These are phyloP conservation scores for Pseudonectria buxi DNA, from an alignment of 2,329 filamentous ascomycete species.

Conservation along the genomic window DNA sequence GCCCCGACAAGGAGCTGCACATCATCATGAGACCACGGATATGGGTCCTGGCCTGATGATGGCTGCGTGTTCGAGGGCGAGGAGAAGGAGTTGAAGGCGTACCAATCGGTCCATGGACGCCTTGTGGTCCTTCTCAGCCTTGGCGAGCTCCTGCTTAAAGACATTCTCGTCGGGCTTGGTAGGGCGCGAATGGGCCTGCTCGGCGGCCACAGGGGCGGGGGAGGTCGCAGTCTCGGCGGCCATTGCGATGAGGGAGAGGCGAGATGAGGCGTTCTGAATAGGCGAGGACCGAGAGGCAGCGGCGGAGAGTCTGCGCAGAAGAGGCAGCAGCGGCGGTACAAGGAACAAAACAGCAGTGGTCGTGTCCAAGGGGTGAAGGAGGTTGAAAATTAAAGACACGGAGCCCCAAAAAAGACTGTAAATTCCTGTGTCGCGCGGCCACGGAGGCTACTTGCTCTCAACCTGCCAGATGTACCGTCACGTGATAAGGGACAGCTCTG, in stretches of 20 bases:
- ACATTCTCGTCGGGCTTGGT: conserved; percentile 80
- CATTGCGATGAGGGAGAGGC: conserved; percentile 31
- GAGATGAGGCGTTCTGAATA: conserved; percentile 20
- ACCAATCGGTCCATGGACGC: conserved; percentile 58
- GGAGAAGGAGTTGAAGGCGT: conserved; percentile 18
- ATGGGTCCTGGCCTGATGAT: conserved; percentile 10
- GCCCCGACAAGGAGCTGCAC: not conserved
- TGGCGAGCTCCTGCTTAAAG: conserved; percentile 72
- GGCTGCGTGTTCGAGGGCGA: not conserved
- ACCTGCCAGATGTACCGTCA: not conserved
- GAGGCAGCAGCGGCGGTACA: conserved; percentile 10
- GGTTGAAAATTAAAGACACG: not conserved
- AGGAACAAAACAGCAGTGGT: conserved; percentile 9
- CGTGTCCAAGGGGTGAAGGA: not conserved
- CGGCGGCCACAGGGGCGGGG: conserved; percentile 36
- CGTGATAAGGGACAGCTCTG: not conserved
- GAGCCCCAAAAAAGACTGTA: not conserved
- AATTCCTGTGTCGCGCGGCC: not conserved
- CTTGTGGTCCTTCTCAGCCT: conserved; percentile 82
- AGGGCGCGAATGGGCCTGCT: conserved; percentile 51
- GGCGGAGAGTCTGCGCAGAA: conserved; percentile 10
- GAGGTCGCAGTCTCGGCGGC: conserved; percentile 38
- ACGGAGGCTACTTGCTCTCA: too few relatives aligned
- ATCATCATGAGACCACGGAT: conserved; percentile 10
- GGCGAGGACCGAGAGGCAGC: conserved; percentile 11